Evolutionary conservation across 495 filamentous ascomycete species (phyloP).

Genomic region (Hyphodiscus hymeniophilus): DNA sequence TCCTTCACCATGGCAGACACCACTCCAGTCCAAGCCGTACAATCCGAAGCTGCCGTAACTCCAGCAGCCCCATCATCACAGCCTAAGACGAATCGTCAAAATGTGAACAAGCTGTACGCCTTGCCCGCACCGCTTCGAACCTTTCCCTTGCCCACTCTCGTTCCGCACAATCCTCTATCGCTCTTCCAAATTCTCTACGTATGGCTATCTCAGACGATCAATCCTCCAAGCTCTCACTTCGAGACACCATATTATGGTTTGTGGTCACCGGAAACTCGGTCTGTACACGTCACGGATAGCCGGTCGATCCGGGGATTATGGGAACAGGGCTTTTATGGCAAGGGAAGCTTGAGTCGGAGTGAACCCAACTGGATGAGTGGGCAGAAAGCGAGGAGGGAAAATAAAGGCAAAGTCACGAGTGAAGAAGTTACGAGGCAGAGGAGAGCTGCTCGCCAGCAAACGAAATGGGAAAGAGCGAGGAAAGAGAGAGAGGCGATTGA

Average conservation of each 20-base stretch:
- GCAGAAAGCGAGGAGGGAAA: conserved; percentile 63
- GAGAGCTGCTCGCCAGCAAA: conserved; percentile 68
- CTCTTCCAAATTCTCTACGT: conserved; percentile 68
- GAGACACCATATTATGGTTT: conserved; percentile 54
- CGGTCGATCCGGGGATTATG: conserved; percentile 71
- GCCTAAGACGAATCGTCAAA: conserved; percentile 9
- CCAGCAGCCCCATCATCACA: conserved; percentile 3
- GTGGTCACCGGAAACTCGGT: conserved; percentile 71
- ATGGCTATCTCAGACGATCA: conserved; percentile 65
- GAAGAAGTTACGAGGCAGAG: conserved; percentile 72
- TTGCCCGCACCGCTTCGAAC: conserved; percentile 71
- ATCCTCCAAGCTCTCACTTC: conserved; percentile 59
- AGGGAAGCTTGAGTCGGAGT: conserved; percentile 84
- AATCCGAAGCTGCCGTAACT: background rate
- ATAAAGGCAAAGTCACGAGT: conserved; percentile 51
- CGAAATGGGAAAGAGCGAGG: conserved; percentile 86
- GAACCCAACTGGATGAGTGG: conserved; percentile 88
- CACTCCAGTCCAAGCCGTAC: conserved; percentile 1
- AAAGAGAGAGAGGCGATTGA: conserved; percentile 75
- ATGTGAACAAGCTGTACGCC: conserved; percentile 67
- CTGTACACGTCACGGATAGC: conserved; percentile 76
- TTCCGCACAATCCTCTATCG: conserved; percentile 89
- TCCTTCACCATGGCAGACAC: conserved; percentile 18
- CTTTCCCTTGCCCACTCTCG: conserved; percentile 74
- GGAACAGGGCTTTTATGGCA: conserved; percentile 95